Evolutionary conservation across 805 yeast genomes (phyloP).

Genomic region (Kluyveromyces siamensis): DNA sequence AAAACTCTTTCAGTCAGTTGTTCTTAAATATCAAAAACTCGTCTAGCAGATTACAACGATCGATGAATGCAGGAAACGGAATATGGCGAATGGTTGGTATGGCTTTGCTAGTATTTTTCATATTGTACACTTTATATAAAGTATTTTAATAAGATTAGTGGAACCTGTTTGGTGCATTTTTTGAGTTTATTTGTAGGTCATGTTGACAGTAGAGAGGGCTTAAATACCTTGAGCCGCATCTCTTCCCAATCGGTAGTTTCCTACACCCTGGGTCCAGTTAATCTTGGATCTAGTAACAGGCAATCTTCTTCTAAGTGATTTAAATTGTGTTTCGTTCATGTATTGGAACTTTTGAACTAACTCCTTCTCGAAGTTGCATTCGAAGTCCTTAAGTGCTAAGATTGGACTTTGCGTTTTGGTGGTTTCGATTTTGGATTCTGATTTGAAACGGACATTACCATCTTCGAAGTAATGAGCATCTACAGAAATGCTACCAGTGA

Average conservation of each 20-base stretch:
- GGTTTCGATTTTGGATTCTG: constrained; percentile 30
- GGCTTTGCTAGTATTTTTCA: constrained; percentile 45
- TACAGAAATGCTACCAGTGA: constrained; percentile 49
- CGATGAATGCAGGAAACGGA: constrained; percentile 50
- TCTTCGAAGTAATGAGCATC: constrained; percentile 93
- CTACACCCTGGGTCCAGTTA: constrained; percentile 92
- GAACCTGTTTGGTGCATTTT: neutral
- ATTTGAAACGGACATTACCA: constrained; percentile 79
- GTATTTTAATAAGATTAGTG: constrained; percentile 28
- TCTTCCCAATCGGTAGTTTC: constrained; percentile 78
- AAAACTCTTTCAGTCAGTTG: constrained; percentile 43
- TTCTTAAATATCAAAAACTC: constrained; percentile 42
- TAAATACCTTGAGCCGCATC: constrained; percentile 46
- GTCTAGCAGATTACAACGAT: constrained; percentile 43
- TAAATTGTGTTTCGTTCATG: constrained; percentile 75
- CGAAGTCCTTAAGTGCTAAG: constrained; percentile 45
- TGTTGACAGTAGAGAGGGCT: neutral
- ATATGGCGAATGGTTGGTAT: constrained; percentile 51
- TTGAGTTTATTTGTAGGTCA: neutral
- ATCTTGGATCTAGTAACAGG: constrained; percentile 89
- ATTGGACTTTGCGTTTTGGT: constrained; percentile 15
- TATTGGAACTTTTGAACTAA: constrained; percentile 56
- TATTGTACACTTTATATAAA: constrained; percentile 47
- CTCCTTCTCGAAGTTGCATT: constrained; percentile 48
- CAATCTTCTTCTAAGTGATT: constrained; percentile 76